Percentiles rank a stretch among this genome's conserved stretches.
phyloP scores from a whole-genome alignment of 2,329 filamentous ascomycete genomes.

The Aspergillus ochraceus region DNA sequence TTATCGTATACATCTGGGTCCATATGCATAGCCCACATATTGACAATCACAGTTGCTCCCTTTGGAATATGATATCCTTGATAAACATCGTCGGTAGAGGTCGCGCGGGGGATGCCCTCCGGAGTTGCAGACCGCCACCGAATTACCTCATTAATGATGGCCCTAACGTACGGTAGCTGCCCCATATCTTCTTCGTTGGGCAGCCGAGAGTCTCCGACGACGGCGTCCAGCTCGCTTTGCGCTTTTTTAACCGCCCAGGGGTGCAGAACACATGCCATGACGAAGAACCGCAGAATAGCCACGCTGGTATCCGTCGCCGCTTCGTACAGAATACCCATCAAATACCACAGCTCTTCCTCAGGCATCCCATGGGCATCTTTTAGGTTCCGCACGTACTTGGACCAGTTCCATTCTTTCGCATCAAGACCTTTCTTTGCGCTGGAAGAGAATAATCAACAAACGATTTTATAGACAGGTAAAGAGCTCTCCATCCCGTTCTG shows the following conservation, averaged over 20 bases:
- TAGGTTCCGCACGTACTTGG: background rate
- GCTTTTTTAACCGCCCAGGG: background rate
- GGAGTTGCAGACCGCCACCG: constrained; percentile 38
- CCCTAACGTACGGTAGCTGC: constrained; percentile 30
- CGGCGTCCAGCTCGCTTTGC: background rate
- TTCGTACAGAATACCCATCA: background rate
- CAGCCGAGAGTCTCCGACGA: background rate
- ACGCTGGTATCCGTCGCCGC: constrained; percentile 3
- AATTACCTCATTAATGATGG: constrained; percentile 30
- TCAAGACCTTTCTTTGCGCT: background rate
- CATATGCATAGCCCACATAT: constrained; percentile 44
- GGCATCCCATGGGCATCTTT: background rate
- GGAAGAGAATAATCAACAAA: background rate
- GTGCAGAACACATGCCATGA: background rate
- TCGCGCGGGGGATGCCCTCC: constrained; percentile 44
- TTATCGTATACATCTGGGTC: constrained; percentile 40
- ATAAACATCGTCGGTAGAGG: constrained; percentile 47
- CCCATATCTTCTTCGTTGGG: constrained; percentile 10
- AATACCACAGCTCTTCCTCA: background rate
- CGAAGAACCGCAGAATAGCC: background rate
- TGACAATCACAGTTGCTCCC: constrained; percentile 46
- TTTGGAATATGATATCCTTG: constrained; percentile 49
- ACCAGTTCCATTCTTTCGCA: constrained; percentile 1
- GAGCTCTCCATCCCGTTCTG: too few relatives aligned
- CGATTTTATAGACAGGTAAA: too few relatives aligned